phyloP scores from a whole-genome alignment of 176 grass and related monocot species.

The Thinopyrum elongatum region DNA sequence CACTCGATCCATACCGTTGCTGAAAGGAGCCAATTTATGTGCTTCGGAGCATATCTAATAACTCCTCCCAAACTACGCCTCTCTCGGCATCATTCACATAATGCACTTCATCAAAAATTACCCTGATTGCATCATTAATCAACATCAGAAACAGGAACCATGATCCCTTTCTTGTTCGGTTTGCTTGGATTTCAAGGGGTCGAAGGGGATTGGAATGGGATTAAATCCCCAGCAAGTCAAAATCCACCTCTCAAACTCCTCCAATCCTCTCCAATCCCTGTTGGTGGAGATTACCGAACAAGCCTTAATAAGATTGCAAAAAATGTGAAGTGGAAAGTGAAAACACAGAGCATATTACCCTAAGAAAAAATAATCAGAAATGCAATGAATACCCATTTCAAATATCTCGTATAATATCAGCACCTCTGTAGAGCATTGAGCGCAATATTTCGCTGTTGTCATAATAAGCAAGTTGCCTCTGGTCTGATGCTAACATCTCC shows the following conservation, averaged over 20 bases:
- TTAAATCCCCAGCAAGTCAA: too few species aligned
- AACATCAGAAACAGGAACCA: conserved; percentile 16
- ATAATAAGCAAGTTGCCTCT: conserved; percentile 94
- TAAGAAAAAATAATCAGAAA: conserved; percentile 18
- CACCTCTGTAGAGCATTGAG: conserved; percentile 96
- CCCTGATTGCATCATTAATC: conserved; percentile 50
- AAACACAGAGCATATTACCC: conserved; percentile 30
- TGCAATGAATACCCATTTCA: conserved; percentile 76
- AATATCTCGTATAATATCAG: conserved; percentile 95
- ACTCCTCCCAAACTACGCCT: conserved; percentile 99
- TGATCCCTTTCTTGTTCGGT: not conserved
- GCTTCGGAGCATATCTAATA: conserved; percentile 96
- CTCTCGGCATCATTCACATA: conserved; percentile 98
- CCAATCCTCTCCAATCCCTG: too few species aligned
- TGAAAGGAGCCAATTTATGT: conserved; percentile 96
- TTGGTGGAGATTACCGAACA: too few species aligned
- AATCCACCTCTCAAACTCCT: too few species aligned
- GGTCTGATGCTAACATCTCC: conserved; percentile 96
- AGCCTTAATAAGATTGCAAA: conserved; percentile 15
- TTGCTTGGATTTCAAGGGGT: too few species aligned
- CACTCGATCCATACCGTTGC: conserved; percentile 67
- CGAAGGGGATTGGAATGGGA: too few species aligned
- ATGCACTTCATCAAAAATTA: conserved; percentile 99
- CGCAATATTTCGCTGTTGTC: conserved; percentile 99
- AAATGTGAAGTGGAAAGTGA: conserved; percentile 23